phyloP scores from a whole-genome alignment of 73 alveolate species.

The Paramecium tetraurelia region DNA sequence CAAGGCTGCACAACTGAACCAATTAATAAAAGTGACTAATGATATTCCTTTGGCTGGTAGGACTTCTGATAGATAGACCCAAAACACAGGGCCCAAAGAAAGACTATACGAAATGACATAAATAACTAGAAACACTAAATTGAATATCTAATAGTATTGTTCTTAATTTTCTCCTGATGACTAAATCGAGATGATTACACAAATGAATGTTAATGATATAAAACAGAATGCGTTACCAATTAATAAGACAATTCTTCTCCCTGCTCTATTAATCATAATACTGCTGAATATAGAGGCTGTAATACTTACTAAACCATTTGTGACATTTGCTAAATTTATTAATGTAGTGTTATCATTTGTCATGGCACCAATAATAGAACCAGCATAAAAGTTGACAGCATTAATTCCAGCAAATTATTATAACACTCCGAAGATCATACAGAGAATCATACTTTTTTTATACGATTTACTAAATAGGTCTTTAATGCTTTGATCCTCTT shows the following conservation, averaged over 20 bases:
- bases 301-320: slow-evolving; percentile 5
- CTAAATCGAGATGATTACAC: background rate
- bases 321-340: slow-evolving; percentile 14
- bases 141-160: background rate
- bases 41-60: background rate
- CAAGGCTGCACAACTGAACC: background rate
- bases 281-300: background rate
- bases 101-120: background rate
- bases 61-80: slow-evolving; percentile 5
- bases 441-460: background rate
- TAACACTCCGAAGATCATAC: background rate
- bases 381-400: slow-evolving; percentile 45
- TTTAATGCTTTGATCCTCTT: background rate
- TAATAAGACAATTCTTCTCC: background rate
- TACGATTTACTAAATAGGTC: background rate
- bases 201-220: background rate
- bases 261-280: background rate
- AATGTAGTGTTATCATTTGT: background rate
- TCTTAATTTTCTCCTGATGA: background rate
- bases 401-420: slow-evolving; percentile 43
- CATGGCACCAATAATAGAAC: background rate
- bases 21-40: background rate
- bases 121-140: background rate
- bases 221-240: slow-evolving; percentile 23
- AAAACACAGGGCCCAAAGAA: background rate